phyloP scores from a whole-genome alignment of 2,329 filamentous ascomycete species.

The Stylonectria norvegica region DNA sequence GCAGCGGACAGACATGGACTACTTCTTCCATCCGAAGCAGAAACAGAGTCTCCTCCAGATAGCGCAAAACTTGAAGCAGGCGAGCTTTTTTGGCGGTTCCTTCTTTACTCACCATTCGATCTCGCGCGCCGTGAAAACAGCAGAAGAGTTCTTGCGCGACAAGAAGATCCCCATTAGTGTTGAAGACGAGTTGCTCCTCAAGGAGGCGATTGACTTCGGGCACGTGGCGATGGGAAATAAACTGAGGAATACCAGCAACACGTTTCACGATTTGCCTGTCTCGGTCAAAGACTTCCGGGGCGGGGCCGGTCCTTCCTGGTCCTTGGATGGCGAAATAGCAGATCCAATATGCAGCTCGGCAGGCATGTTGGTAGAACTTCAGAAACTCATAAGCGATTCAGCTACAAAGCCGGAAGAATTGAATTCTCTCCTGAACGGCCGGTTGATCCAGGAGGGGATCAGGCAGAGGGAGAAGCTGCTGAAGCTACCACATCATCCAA shows the following conservation, averaged over 20 bases:
- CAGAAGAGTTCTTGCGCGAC: constrained; percentile 63
- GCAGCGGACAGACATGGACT: constrained; percentile 77
- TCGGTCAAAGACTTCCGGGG: constrained; percentile 66
- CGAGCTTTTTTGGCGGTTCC: constrained; percentile 80
- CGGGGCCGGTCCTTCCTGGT: constrained; percentile 61
- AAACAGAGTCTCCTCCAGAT: constrained; percentile 62
- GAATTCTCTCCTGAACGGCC: constrained; percentile 46
- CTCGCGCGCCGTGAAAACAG: constrained; percentile 59
- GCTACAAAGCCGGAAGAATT: constrained; percentile 42
- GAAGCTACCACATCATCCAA: background rate
- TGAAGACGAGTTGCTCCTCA: constrained; percentile 60
- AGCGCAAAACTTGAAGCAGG: constrained; percentile 75
- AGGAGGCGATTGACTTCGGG: constrained; percentile 63
- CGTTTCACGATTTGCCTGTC: constrained; percentile 74
- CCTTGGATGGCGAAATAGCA: constrained; percentile 54
- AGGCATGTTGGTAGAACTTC: constrained; percentile 49
- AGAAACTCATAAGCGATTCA: constrained; percentile 49
- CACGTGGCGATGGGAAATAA: constrained; percentile 55
- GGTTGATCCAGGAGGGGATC: constrained; percentile 40
- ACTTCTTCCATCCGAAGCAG: constrained; percentile 80
- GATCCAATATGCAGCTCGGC: constrained; percentile 50
- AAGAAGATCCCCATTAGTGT: constrained; percentile 55
- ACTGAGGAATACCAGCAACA: constrained; percentile 64
- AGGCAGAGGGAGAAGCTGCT: constrained; percentile 35
- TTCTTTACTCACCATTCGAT: constrained; percentile 68